A percentile compares a stretch with the other conserved stretches of the same genome.
phyloP scores from a whole-genome alignment of 2,329 filamentous ascomycete genomes.

The Pyrenochaeta sp. region DNA sequence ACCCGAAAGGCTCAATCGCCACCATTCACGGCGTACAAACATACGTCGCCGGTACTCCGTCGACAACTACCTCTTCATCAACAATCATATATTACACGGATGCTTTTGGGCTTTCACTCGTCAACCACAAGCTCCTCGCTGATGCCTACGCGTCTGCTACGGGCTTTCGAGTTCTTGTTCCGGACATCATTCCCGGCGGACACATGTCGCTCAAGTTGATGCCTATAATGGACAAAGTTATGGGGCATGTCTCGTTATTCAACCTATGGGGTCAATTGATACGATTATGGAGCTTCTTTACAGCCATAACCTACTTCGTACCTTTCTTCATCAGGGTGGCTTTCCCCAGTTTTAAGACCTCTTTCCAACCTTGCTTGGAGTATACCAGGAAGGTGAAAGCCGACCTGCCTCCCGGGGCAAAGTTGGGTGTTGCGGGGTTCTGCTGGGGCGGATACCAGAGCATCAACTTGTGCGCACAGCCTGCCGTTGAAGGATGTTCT shows the following conservation, averaged over 20 bases:
- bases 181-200: conserved; percentile 27
- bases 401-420: not conserved
- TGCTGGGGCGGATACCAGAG: not conserved
- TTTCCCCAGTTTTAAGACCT: not conserved
- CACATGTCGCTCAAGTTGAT: not conserved
- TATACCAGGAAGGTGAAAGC: not conserved
- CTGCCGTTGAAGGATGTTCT: not conserved
- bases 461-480: not conserved
- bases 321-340: not conserved
- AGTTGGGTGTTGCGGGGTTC: not conserved
- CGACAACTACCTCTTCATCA: not conserved
- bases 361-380: not conserved
- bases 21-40: not conserved
- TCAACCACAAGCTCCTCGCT: conserved; percentile 34
- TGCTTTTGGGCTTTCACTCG: conserved; percentile 18
- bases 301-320: not conserved
- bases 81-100: not conserved
- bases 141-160: conserved; percentile 28
- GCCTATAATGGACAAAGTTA: not conserved
- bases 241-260: not conserved
- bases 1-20: not conserved
- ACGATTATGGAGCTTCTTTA: not conserved
- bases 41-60: not conserved
- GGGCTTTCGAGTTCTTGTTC: conserved; percentile 28
- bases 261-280: not conserved